These are phyloP conservation scores for Rossbeevera mucosa DNA, from an alignment of 768 basidiomycete genomes.

Conservation along the genomic window DNA sequence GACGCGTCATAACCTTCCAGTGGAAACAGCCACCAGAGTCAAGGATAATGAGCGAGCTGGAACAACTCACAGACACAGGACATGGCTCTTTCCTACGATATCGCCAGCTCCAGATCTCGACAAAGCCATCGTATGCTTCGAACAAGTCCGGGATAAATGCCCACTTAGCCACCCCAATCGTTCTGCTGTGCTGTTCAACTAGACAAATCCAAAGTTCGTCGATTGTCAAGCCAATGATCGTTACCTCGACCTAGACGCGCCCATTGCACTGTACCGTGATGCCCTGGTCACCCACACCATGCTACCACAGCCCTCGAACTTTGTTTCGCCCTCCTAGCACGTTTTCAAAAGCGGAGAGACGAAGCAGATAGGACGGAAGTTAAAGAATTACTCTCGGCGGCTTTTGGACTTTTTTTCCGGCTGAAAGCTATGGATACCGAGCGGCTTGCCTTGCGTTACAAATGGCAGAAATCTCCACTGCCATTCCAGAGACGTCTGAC, in stretches of 20 bases:
- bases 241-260: neutral
- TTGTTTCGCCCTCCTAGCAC: neutral
- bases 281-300: neutral
- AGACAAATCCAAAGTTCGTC: neutral
- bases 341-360: neutral
- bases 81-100: neutral
- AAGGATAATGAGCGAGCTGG: neutral
- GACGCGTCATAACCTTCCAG: neutral
- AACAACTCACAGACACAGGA: neutral
- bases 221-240: neutral
- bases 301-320: neutral
- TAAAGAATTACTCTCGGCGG: neutral
- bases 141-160: neutral
- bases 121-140: neutral
- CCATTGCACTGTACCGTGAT: neutral
- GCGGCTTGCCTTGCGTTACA: neutral
- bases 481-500: neutral
- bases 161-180: neutral
- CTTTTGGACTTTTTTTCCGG: neutral
- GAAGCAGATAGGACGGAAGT: neutral
- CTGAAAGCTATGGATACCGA: neutral
- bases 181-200: neutral
- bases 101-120: neutral
- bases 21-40: neutral
- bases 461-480: neutral